Percentiles rank a stretch among this genome's conserved stretches.
phyloP scores from a whole-genome alignment of 345 rosid genomes.

The Hibiscus trionum region DNA sequence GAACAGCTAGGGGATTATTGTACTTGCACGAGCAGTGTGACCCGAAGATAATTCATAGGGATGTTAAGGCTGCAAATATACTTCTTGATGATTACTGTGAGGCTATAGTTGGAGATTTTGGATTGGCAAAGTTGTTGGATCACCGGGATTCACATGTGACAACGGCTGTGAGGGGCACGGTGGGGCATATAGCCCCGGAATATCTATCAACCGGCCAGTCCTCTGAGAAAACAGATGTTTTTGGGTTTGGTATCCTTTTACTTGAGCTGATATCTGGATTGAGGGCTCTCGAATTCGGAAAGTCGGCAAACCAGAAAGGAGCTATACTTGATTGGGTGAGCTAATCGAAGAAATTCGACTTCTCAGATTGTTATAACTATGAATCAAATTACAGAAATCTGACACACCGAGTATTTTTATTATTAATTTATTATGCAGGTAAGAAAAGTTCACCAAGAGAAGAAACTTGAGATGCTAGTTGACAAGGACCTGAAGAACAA shows the following conservation, averaged over 20 bases:
- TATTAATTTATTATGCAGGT: constrained; percentile 38
- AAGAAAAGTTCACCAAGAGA: constrained; percentile 76
- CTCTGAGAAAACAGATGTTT: constrained; percentile 95
- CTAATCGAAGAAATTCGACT: neutral
- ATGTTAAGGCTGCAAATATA: constrained; percentile 93
- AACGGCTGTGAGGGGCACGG: constrained; percentile 92
- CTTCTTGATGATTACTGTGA: constrained; percentile 78
- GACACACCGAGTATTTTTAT: neutral
- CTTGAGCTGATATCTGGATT: constrained; percentile 76
- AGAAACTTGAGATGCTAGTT: constrained; percentile 69
- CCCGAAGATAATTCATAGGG: constrained; percentile 94
- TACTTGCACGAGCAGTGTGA: constrained; percentile 95
- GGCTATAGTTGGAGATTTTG: constrained; percentile 91
- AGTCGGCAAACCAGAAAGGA: constrained; percentile 74
- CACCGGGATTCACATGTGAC: constrained; percentile 86
- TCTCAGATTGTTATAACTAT: neutral
- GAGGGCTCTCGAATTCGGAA: constrained; percentile 82
- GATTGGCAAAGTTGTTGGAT: constrained; percentile 85
- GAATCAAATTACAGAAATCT: neutral
- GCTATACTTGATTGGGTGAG: constrained; percentile 91
- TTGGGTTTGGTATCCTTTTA: constrained; percentile 83
- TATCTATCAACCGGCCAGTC: constrained; percentile 94
- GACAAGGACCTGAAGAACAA: constrained; percentile 73
- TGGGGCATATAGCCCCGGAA: constrained; percentile 93
- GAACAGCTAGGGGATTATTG: constrained; percentile 84